Base-by-base conservation (phyloP, 495 filamentous ascomycete genomes). In the Xylaria palmicola region DNA sequence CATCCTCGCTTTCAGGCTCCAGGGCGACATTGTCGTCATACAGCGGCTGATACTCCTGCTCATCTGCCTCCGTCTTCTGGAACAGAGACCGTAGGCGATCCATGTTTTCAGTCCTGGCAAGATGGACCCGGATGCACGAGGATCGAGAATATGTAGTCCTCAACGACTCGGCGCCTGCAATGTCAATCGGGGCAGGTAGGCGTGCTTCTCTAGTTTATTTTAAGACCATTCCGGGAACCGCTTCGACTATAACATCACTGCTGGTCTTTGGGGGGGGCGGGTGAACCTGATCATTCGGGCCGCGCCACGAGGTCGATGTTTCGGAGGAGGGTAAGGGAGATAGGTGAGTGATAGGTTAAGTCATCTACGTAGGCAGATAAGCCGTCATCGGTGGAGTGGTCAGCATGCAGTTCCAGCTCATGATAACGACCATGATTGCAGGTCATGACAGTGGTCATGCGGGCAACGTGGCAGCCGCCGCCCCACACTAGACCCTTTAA, bases 1-100 rank as follows among this genome's bases (percentile, higher is more conserved):
- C 59, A 29, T 66, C 69, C 24, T 30, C n/a, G 20, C 55, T 60
- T 26, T 62, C 65, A 8, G 27, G 62, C 12, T 75, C 75, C 7
- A 67, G 19, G 13, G 72, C 61, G 7, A 48, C 68, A 39, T 68
- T 67, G 10, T 75, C 76, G 20, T 79, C 74, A n/a, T 77, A 78
- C 37, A 88, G 72, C 44, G 81, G 83, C 67, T 84, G 85, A 65
- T 90, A 90, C 29, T 81, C 79, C 36, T 75, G 70, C 27, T 74
- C 73, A 49, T 75, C 73, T 32, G 20, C 50, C 43, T 80, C 68
- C 43, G 64, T 58, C 54, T 70, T 70, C 49, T 56, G 56, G 36
- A 85, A 71, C 22, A 83, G 68, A 54, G 72, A 75, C 41, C 80
- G 80, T 24, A 85, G 53, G 45, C 78, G 75, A 45, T 83, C 75